phyloP scores from a whole-genome alignment of 768 basidiomycete species.

The Lentinula edodes region DNA sequence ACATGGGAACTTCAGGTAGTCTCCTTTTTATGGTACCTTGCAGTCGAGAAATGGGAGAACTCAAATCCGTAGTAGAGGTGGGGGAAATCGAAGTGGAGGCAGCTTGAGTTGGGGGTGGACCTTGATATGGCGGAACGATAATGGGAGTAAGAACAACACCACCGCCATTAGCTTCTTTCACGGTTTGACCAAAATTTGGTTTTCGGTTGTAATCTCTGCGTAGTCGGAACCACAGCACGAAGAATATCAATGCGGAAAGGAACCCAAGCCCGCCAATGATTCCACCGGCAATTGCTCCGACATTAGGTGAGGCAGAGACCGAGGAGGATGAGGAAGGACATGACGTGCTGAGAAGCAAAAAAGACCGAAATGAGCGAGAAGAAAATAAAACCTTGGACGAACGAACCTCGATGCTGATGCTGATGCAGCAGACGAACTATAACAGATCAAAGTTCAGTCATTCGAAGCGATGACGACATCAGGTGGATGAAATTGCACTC shows the following conservation, averaged over 20 bases:
- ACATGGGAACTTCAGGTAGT: background rate
- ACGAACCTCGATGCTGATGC: background rate
- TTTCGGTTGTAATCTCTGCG: background rate
- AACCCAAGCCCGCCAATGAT: conserved; percentile 1
- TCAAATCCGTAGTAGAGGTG: background rate
- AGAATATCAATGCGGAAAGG: background rate
- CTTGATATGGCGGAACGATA: background rate
- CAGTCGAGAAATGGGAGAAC: background rate
- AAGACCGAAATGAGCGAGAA: background rate
- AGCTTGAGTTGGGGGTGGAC: background rate
- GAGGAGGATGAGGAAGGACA: background rate
- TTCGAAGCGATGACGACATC: background rate
- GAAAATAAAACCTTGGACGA: background rate
- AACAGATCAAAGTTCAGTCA: background rate
- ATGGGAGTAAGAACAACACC: background rate
- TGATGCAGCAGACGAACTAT: background rate
- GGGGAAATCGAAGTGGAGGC: background rate
- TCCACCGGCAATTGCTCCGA: background rate
- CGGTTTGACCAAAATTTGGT: background rate
- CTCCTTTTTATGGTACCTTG: background rate
- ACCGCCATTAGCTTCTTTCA: background rate
- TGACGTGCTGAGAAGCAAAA: background rate
- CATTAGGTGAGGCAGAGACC: background rate
- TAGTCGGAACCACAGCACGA: background rate
- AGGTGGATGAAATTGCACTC: background rate